A percentile compares a stretch with the other conserved stretches of the same genome.
phyloP scores from a whole-genome alignment of 805 yeast genomes.

The Lipomyces starkeyi region DNA sequence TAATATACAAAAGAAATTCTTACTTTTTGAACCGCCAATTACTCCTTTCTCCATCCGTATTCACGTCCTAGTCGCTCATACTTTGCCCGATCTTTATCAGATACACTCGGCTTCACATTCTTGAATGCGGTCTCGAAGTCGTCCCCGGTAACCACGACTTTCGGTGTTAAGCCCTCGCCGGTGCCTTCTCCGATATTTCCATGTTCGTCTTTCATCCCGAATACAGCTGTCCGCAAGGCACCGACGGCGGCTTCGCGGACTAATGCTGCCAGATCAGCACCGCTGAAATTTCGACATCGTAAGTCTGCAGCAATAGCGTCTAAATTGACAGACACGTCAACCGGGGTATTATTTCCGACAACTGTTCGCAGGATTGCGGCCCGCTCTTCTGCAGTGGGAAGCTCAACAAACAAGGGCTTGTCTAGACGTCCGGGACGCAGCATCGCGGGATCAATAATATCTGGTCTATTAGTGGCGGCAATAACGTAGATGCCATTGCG shows the following conservation, averaged over 20 bases:
- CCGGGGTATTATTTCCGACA: constrained; percentile 70
- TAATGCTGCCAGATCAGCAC: constrained; percentile 92
- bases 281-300: constrained; percentile 87
- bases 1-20: neutral
- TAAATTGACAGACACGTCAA: constrained; percentile 67
- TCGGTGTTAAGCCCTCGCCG: constrained; percentile 34
- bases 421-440: constrained; percentile 95
- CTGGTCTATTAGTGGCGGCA: constrained; percentile 97
- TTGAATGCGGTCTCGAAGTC: constrained; percentile 77
- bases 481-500: constrained; percentile 91
- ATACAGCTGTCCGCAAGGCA: constrained; percentile 70
- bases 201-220: constrained; percentile 48
- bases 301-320: constrained; percentile 69
- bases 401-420: constrained; percentile 87
- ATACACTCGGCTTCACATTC: constrained; percentile 86
- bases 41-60: constrained; percentile 36
- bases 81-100: constrained; percentile 56
- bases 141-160: constrained; percentile 59
- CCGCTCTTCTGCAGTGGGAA: constrained; percentile 81
- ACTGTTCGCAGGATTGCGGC: constrained; percentile 81
- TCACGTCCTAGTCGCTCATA: constrained; percentile 36
- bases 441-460: constrained; percentile 98
- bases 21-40: neutral
- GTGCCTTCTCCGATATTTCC: constrained; percentile 41
- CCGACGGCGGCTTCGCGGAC: constrained; percentile 93